Percentiles rank a stretch among this genome's conserved stretches.
Conservation (phyloP, 1,139 yeast genomes). For the Candida labiduridarum region DNA sequence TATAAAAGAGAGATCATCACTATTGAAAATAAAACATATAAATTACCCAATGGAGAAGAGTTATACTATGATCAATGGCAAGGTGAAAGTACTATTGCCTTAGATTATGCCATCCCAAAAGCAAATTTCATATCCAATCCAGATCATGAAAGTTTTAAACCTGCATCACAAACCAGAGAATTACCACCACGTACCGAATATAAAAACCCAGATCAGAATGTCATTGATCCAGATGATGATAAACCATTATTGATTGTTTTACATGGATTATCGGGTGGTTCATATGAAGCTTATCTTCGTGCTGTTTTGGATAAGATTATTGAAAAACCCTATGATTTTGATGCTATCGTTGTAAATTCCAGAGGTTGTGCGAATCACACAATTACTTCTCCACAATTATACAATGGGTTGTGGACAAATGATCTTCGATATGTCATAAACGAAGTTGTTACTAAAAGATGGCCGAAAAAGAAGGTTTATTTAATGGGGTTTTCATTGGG, state of each 20-base stretch:
- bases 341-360: conserved; percentile 57
- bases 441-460: conserved; percentile 44
- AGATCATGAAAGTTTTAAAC: conserved; percentile 31
- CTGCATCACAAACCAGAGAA: conserved; percentile 35
- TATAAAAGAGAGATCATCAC: conserved; percentile 41
- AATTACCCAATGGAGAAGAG: conserved; percentile 27
- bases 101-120: conserved; percentile 40
- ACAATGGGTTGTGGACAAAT: conserved; percentile 65
- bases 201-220: conserved; percentile 36
- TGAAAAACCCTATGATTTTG: conserved; percentile 39
- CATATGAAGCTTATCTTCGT: conserved; percentile 59
- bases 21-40: conserved; percentile 35
- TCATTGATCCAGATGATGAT: conserved; percentile 28
- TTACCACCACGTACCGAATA: conserved; percentile 50
- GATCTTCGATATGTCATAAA: conserved; percentile 57
- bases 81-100: conserved; percentile 43
- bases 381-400: conserved; percentile 59
- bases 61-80: conserved; percentile 45
- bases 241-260: conserved; percentile 55
- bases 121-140: conserved; percentile 17
- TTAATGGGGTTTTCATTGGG: conserved; percentile 61
- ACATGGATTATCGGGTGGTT: conserved; percentile 68
- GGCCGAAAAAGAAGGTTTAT: conserved; percentile 55
- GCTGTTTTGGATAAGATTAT: conserved; percentile 42
- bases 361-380: conserved; percentile 65